Evolutionary conservation across 768 basidiomycete genomes (phyloP), one percentile per base, ranked within the genome.

Genomic region (Tricholoma terreum): DNA sequence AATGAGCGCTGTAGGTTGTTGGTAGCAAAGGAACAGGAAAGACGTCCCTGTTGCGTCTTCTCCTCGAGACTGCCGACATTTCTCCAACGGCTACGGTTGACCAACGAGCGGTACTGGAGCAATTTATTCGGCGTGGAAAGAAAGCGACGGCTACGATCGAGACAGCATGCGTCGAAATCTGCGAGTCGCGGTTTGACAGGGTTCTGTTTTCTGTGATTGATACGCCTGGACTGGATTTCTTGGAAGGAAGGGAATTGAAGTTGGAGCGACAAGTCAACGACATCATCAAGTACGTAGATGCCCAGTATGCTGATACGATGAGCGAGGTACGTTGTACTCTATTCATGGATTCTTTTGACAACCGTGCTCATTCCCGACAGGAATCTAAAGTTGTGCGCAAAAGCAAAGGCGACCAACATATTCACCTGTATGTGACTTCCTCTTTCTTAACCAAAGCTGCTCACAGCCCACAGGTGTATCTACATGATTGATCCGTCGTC

Each of bases 381-480:
- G 91, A 94, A 77, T 89, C 89, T 55, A 94, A 94, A 78, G 91
- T 94, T 40, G 76, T 93, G 52, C 84, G 92, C 61, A 84, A 91
- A 69, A 90, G 83, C 73, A 92, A 88, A 74, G 91, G 90, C 50
- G 92, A 94, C 73, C 89, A 91, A 63, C 92, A 94, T 63, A 86
- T 94, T 63, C 92, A 94, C 73, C 73, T 93, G 90, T 92, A 69
- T 72, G 90, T 72, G 21, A 7, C 60, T 55, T 21, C 50, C 12
- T 17, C 11, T 17, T 40, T 40, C 49, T 21, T 57, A 61, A 43
- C 42, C 61, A 57, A 50, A 54, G 42, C 9, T 50, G 43, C 55
- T 64, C 56, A 63, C 62, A 60, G 40, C 54, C 53, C 30, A 17
- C 58, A 92, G 90, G 46, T 91, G 88, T 68, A 89, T 94, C 58